phyloP scores from a whole-genome alignment of 352 stramenopile genomes.

The Phytopythium mirpurense region DNA sequence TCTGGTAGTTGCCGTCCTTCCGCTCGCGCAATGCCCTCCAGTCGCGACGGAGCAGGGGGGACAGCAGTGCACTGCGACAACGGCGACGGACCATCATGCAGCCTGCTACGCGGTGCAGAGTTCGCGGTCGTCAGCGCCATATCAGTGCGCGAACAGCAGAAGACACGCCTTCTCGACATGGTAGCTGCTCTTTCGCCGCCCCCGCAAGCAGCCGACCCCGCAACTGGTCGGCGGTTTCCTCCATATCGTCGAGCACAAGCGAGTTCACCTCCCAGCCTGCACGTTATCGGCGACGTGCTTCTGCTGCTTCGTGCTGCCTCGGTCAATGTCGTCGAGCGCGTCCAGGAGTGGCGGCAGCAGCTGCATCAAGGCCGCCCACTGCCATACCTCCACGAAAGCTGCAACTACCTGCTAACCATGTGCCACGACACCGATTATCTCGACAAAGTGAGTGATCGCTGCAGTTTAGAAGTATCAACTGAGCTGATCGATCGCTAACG shows the following conservation, averaged over 20 bases:
- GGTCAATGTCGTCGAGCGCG: slow-evolving; percentile 48
- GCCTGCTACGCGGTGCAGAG: slow-evolving; percentile 24
- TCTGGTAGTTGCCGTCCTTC: not conserved
- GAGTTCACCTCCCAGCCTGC: slow-evolving; percentile 22
- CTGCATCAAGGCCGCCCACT: slow-evolving; percentile 28
- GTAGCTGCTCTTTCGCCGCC: slow-evolving; percentile 14
- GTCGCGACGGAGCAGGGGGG: not conserved
- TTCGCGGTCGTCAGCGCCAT: slow-evolving; percentile 39
- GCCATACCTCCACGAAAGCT: slow-evolving; percentile 27
- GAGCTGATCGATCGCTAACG: not conserved
- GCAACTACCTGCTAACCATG: slow-evolving; percentile 59
- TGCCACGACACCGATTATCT: slow-evolving; percentile 51
- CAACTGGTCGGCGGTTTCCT: not conserved
- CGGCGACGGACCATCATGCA: not conserved
- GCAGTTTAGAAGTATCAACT: no score
- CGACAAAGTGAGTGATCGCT: slow-evolving; percentile 15
- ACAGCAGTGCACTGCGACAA: not conserved
- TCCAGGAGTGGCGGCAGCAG: slow-evolving; percentile 31
- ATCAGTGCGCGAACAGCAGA: slow-evolving; percentile 45
- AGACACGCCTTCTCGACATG: slow-evolving; percentile 24
- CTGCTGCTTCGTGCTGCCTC: slow-evolving; percentile 45
- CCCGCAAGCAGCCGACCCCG: not conserved
- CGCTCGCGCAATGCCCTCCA: not conserved
- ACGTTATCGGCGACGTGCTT: slow-evolving; percentile 49
- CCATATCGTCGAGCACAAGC: not conserved